Percentiles rank a stretch among this genome's conserved stretches.
Conservation (phyloP, 768 basidiomycete genomes). For the Boletus sensibilis region DNA sequence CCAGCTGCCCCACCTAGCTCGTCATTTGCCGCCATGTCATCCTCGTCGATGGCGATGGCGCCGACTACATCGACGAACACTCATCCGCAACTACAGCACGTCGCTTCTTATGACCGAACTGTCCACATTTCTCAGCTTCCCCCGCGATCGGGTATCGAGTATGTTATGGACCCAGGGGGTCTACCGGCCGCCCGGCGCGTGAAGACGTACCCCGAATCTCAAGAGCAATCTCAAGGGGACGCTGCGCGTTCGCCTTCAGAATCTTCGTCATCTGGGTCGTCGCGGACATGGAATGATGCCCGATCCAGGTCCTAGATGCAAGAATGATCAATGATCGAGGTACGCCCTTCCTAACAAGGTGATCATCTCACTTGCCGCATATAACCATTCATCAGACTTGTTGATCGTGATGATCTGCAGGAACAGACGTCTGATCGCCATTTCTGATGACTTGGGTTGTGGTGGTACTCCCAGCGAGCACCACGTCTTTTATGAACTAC, state of each 20-base stretch:
- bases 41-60: conserved; percentile 2
- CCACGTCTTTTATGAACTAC: background rate
- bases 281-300: conserved; percentile 18
- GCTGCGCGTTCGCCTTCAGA: conserved; percentile 2
- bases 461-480: background rate
- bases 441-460: background rate
- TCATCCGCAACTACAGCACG: background rate
- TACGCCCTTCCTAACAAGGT: conserved; percentile 1
- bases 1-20: background rate
- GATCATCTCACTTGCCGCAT: background rate
- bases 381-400: background rate
- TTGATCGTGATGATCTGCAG: background rate
- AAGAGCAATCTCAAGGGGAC: conserved; percentile 1
- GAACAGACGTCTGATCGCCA: background rate
- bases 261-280: conserved; percentile 20
- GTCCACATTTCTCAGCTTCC: background rate
- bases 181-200: conserved; percentile 12
- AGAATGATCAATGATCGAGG: conserved; percentile 5
- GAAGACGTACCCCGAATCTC: background rate
- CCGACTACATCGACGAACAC: background rate
- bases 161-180: conserved; percentile 3
- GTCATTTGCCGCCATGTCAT: conserved; percentile 11
- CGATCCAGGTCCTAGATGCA: conserved; percentile 10
- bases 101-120: conserved; percentile 9
- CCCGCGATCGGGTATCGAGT: conserved; percentile 19